Base-by-base conservation (phyloP, 1,139 yeast genomes). In the Arxiozyma slooffiae region DNA sequence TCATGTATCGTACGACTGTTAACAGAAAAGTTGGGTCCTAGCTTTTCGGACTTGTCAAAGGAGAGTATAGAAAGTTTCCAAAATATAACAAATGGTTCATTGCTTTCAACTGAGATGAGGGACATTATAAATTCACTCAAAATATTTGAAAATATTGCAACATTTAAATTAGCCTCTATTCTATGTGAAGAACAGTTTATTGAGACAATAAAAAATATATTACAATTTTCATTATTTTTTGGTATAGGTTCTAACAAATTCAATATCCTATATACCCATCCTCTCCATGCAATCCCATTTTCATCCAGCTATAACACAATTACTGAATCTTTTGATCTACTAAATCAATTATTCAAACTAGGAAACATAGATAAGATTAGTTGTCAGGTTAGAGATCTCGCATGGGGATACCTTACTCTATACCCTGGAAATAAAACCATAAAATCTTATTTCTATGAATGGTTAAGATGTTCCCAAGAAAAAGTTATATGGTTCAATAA, bases 11-110 rank as follows among this genome's bases (percentile, higher is more conserved):
- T 75, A 23, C 68, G 70, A 47, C 65, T 71, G 9, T 56, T 78
- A 16, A 69, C 78, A 20, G 72, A 75, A 42, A 70, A 73, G 20
- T 55, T 77, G 24, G 84, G 84, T 0, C 83, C 83, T 1, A 75
- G 71, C n/a, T 53, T 73, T 17, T 56, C 64, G 1, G 67, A 65
- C 44, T 67, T 62, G 2, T 62, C 53, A 55, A 23, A 30, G 3
- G 20, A 22, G 11, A 48, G 57, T n/a, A 57, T 60, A 30, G 56
- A 55, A 2, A 57, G 60, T 2, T 58, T 68, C 38, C 57, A 50
- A 38, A 64, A 62, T 44, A 48, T 70, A 22, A 53, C 65, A 1
- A 50, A 52, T 38, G 56, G 63, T n/a, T 46, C 63, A 3, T 54
- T 61, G 30, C 52, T 59, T 2, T 60, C 65, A 5, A 61, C 57